Evolutionary conservation across 306 rosid species (phyloP).

Genomic region (Trifolium subterraneum): DNA sequence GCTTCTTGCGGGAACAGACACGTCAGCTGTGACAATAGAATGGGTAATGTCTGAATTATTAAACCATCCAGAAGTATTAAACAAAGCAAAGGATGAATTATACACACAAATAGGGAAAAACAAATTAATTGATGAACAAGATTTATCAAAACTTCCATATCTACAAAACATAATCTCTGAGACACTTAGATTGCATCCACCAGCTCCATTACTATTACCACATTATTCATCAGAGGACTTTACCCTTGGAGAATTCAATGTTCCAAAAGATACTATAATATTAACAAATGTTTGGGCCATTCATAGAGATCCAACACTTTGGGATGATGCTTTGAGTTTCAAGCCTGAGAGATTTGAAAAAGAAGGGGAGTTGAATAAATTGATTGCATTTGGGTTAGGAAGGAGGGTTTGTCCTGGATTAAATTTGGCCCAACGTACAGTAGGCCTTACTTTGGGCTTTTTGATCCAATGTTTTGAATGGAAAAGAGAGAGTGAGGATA

Average conservation of each 20-base stretch:
- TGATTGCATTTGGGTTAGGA: slow-evolving; percentile 40
- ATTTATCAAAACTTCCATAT: slow-evolving; percentile 39
- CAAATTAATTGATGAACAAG: slow-evolving; percentile 29
- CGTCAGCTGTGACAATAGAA: slow-evolving; percentile 37
- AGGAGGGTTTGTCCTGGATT: slow-evolving; percentile 45
- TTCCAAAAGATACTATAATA: slow-evolving; percentile 39
- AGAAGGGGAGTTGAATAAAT: slow-evolving; percentile 34
- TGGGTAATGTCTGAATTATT: slow-evolving; percentile 44
- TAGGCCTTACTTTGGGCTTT: slow-evolving; percentile 32
- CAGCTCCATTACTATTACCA: slow-evolving; percentile 39
- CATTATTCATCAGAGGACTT: slow-evolving; percentile 38
- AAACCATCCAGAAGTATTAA: slow-evolving; percentile 30
- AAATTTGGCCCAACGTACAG: slow-evolving; percentile 37
- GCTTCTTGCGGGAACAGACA: slow-evolving; percentile 45
- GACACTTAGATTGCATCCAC: slow-evolving; percentile 39
- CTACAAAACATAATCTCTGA: slow-evolving; percentile 39
- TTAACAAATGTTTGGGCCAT: slow-evolving; percentile 41
- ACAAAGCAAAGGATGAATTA: slow-evolving; percentile 34
- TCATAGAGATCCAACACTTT: slow-evolving; percentile 37
- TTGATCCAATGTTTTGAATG: slow-evolving; percentile 45
- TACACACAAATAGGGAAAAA: slow-evolving; percentile 32
- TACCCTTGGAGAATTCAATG: slow-evolving; percentile 31
- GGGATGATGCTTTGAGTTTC: slow-evolving; percentile 32
- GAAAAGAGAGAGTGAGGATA: slow-evolving; percentile 32
- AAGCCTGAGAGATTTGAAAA: slow-evolving; percentile 44